Base-by-base conservation (phyloP, 164 flowering plant genomes). In the Houttuynia cordata region DNA sequence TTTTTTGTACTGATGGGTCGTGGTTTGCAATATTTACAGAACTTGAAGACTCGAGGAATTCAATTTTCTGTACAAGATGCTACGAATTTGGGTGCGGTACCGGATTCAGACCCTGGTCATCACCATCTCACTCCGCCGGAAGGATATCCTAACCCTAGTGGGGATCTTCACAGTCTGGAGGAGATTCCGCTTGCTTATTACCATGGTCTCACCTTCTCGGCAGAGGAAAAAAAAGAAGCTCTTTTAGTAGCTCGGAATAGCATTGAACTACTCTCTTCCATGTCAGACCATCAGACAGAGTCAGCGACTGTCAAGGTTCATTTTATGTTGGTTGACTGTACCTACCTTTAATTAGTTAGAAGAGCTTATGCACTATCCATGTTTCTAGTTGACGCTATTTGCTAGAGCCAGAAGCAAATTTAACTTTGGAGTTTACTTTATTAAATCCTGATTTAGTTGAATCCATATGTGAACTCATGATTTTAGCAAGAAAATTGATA, bases 261-360 rank as follows among this genome's bases (percentile, higher is more conserved):
- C 67, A 78, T 81, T 51, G 96, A 91, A 51, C 62, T 91, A 57
- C 82, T 91, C 55, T 81, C 88, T 41, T 80, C 85, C 78, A 79
- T 91, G 45, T 66, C 84, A 70, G 75, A 69, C 59, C 63, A 86
- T 24, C 79, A 77, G 34, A 30, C 69, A 52, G 78, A 81, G 34
- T 74, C 76, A 20, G 75, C 79, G 49, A 73, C 73, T 14, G 18
- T 71, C 39, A 73, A 84, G 89, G 97, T 90, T 74, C 71, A 30
- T 14, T 60, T 57, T 56, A n/a, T n/a, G n/a, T n/a, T n/a, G n/a
- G n/a, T n/a, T n/a, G n/a, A n/a, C n/a, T n/a, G n/a, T n/a, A n/a
- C n/a, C n/a, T n/a, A n/a, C n/a, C n/a, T n/a, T n/a, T n/a, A n/a
- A n/a, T 30, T 30, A 30, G 37, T 30, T 30, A 30, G 37, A 30